Conservation (phyloP, 2,329 filamentous ascomycete genomes). For the Aspergillus tubingensis region DNA sequence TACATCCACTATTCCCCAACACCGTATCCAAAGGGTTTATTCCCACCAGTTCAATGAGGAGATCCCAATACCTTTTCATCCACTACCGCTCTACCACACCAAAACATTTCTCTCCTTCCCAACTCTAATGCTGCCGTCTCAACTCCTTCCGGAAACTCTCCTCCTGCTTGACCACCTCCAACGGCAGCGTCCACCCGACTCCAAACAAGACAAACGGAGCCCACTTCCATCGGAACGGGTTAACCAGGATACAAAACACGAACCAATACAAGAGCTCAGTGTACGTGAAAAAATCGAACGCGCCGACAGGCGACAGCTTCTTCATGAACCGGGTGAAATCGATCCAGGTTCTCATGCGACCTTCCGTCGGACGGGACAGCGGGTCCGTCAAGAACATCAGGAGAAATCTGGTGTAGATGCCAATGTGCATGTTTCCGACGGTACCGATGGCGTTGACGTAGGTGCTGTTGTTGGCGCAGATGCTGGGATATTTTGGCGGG, state of each 20-base stretch:
- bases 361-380: conserved; percentile 67
- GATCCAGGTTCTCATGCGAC: conserved; percentile 84
- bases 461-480: conserved; percentile 82
- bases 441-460: conserved; percentile 79
- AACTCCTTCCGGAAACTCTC: conserved; percentile 43
- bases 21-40: no score
- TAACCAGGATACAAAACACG: conserved; percentile 72
- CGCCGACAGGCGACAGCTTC: conserved; percentile 66
- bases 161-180: conserved; percentile 67
- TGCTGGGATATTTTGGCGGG: conserved; percentile 69
- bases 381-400: conserved; percentile 85
- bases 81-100: no score
- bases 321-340: conserved; percentile 78
- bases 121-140: conserved; percentile 26
- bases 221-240: conserved; percentile 92
- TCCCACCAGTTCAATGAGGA: no score
- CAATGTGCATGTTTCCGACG: conserved; percentile 85
- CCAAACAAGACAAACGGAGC: conserved; percentile 79
- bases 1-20: no score
- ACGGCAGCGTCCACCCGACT: conserved; percentile 66
- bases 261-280: conserved; percentile 86
- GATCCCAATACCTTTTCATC: no score
- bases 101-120: rapidly evolving
- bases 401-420: conserved; percentile 82
- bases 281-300: conserved; percentile 90